Evolutionary conservation across 2,329 filamentous ascomycete species (phyloP).

Genomic region (Sclerotinia nivalis): DNA sequence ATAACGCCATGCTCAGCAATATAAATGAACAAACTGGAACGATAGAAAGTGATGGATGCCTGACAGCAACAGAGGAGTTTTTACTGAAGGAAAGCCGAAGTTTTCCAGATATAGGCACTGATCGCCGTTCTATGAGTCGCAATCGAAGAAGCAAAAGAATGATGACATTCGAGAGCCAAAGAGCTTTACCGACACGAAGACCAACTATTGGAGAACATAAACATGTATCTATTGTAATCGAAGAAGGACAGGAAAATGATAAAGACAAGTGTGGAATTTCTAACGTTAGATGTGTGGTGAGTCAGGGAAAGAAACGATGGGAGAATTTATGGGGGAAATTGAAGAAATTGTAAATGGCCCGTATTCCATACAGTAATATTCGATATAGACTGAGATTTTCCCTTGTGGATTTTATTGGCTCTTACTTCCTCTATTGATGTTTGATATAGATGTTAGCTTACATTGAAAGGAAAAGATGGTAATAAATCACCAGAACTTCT

Average conservation of each 20-base stretch:
- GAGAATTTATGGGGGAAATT: not conserved
- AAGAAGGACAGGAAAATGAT: not conserved
- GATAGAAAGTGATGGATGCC: accelerated
- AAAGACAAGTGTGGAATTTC: not conserved
- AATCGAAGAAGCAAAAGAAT: not conserved
- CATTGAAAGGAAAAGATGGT: not conserved
- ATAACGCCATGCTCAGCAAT: not conserved
- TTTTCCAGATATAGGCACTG: not conserved
- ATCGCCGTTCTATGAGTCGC: accelerated
- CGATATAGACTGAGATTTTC: not conserved
- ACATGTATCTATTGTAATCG: not conserved
- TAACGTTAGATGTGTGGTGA: not conserved
- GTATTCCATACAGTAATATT: not conserved
- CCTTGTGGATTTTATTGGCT: no score
- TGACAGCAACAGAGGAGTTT: no score
- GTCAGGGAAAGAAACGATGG: not conserved
- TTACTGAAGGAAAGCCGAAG: not conserved
- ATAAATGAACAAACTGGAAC: accelerated
- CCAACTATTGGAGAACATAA: not conserved
- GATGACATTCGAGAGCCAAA: not conserved
- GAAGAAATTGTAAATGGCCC: not conserved
- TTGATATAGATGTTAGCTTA: no score
- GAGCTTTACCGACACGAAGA: not conserved
- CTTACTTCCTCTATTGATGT: not conserved
- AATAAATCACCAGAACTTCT: accelerated